Evolutionary conservation across 257 asterid species (phyloP), one percentile per base, ranked within the genome.

Genomic region (Penstemon newberryi): DNA sequence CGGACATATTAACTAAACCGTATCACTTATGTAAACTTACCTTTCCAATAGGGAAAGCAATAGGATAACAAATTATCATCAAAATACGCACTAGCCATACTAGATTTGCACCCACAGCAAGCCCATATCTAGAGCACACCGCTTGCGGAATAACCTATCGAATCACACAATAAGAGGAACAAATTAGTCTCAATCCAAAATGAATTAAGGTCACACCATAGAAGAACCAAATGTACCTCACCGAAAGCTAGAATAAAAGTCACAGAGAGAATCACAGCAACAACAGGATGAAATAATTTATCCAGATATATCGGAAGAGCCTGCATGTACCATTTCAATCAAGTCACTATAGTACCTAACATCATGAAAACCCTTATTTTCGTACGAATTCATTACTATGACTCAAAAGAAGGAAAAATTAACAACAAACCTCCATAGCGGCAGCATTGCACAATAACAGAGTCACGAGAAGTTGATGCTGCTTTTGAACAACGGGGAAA

Each of bases 391-490:
- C 2, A 46, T 7, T 12, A 7, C 11, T 0, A 46, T 13, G 49
- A 45, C 8, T 8, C 11, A 43, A 56, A 15, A 63, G 45, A 12
- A 53, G 45, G 12, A 62, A 49, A 63, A 55, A 25, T 11, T 18
- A 15, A 7, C 52, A 55, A 56, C 80, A 66, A 53, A 91, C 99
- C 97, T 94, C 99, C 99, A 94, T 94, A 0, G 99, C 83, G 44
- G 90, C 99, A 15, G 99, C 92, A 75, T 94, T 94, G 76, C 99
- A 94, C 4, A 91, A 79, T 5, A 94, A 89, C 71, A 91, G 79
- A 54, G 97, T 94, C 6, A 94, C 99, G n/a, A 94, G 96, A 82
- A 94, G 97, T 67, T 94, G 97, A 66, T 94, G 97, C 85, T 94
- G 97, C 88, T 91, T 94, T 74, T 86, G 86, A 56, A 94, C 97